A percentile compares a stretch with the other conserved stretches of the same genome.
Conservation (phyloP, 495 filamentous ascomycete species). For the Penicillium antarcticum region DNA sequence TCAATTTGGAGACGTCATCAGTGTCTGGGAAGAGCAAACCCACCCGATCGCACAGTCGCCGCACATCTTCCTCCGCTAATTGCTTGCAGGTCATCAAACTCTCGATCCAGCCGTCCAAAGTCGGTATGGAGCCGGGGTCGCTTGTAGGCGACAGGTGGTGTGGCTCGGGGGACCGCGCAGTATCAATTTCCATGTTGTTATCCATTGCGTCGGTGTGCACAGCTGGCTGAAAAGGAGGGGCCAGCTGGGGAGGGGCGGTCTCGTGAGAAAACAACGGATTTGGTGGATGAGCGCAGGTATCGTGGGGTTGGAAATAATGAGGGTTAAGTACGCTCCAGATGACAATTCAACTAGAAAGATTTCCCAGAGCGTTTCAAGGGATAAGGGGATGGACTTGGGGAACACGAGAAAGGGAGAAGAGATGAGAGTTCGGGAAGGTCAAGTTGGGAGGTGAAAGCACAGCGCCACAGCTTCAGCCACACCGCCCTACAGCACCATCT, state of each 20-base stretch:
- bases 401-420: slow-evolving; percentile 25
- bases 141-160: slow-evolving; percentile 66
- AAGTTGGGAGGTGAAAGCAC: slow-evolving; percentile 24
- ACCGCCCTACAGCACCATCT: slow-evolving; percentile 9
- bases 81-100: slow-evolving; percentile 98
- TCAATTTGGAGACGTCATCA: slow-evolving; percentile 12
- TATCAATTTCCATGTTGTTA: slow-evolving; percentile 94
- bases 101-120: slow-evolving; percentile 97
- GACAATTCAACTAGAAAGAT: slow-evolving; percentile 15
- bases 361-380: slow-evolving; percentile 22
- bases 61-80: slow-evolving; percentile 89
- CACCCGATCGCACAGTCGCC: slow-evolving; percentile 96
- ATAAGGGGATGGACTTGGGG: slow-evolving; percentile 16
- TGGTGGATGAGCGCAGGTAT: slow-evolving; percentile 15
- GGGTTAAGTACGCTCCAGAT: slow-evolving; percentile 9
- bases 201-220: slow-evolving; percentile 61
- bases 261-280: slow-evolving; percentile 34
- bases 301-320: slow-evolving; percentile 10
- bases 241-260: slow-evolving; percentile 40
- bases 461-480: slow-evolving; percentile 28
- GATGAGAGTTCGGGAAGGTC: slow-evolving; percentile 26
- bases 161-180: slow-evolving; percentile 77
- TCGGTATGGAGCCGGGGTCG: slow-evolving; percentile 86
- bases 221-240: slow-evolving; percentile 30
- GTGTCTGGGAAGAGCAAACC: slow-evolving; percentile 25